Base-by-base conservation (phyloP, 495 filamentous ascomycete species). In the Xylaria venustula region DNA sequence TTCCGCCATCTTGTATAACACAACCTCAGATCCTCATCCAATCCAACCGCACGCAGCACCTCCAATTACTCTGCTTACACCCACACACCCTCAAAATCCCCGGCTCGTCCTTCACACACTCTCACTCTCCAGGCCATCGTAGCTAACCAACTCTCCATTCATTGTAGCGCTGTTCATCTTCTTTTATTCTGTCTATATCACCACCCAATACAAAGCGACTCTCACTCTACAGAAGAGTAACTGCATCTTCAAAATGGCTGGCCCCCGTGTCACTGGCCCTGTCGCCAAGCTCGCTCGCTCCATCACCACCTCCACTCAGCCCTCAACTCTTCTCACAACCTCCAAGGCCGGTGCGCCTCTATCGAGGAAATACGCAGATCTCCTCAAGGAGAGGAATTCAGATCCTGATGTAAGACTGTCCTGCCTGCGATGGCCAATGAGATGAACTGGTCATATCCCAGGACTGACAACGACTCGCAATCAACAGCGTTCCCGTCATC, bases 221-320 rank as follows among this genome's bases (percentile, higher is more conserved):
- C 32, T 23, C 48, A 20, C n/a, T 40, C 8, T 36, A 15, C 37
- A 17, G 20, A 42, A 26, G 28, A 7, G 3, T 22, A 58, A 36
- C 12, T 0, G 48, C 4, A 48, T 36, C 32, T 12, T 40, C 19
- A 54, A 28, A 47, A 71, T 71, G 69, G 54, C 60, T 51, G 69
- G 66, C 17, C 66, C 66, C 51, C 71, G 78, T 50, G 65, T 80
- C 37, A 71, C 75, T 51, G 66, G 67, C 36, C 75, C 78, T 56
- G 66, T 74, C 64, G 61, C 73, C 45, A 79, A 80, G 71, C 65
- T 81, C 58, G 68, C 72, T 65, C 76, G 79, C 60, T 72, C 72
- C 22, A 69, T 81, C 61, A 77, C 69, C 73, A 73, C 74, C n/a
- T 67, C 71, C 22, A 42, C 79, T 41, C 74, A 75, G 28, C 71